phyloP scores from a whole-genome alignment of 331 rosid genomes.

The Erythrophleum ivorense region DNA sequence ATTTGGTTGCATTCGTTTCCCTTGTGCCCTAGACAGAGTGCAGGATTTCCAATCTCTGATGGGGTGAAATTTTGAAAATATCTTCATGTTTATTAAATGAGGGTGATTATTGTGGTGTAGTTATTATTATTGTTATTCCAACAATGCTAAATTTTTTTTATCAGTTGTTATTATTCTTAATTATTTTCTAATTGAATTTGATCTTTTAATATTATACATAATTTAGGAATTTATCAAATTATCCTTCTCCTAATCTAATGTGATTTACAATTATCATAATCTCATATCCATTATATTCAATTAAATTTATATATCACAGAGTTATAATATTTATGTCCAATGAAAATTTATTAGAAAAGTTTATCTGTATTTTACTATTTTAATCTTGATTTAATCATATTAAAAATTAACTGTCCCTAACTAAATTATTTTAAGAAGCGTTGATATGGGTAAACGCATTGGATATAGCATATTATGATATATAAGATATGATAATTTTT shows the following conservation, averaged over 20 bases:
- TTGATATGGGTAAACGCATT: no score
- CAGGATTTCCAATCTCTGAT: conserved; percentile 42
- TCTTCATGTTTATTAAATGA: background rate
- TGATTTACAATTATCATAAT: background rate
- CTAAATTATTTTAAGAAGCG: no score
- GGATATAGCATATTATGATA: no score
- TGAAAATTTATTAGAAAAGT: background rate
- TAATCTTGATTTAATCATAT: background rate
- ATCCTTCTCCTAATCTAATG: background rate
- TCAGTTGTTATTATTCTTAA: no score
- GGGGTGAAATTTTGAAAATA: background rate
- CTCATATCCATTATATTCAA: background rate
- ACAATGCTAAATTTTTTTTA: no score
- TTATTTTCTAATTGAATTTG: background rate
- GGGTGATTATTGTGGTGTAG: background rate
- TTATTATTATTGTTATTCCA: no score
- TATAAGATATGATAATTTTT: no score
- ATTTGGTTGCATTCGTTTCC: background rate
- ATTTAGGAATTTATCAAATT: background rate
- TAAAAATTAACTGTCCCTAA: background rate
- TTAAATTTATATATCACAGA: background rate
- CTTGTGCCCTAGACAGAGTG: background rate
- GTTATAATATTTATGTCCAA: no score
- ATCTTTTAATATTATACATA: background rate
- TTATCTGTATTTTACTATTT: background rate